Conservation (phyloP, 2,329 filamentous ascomycete genomes). For the Albifimbria verrucaria region DNA sequence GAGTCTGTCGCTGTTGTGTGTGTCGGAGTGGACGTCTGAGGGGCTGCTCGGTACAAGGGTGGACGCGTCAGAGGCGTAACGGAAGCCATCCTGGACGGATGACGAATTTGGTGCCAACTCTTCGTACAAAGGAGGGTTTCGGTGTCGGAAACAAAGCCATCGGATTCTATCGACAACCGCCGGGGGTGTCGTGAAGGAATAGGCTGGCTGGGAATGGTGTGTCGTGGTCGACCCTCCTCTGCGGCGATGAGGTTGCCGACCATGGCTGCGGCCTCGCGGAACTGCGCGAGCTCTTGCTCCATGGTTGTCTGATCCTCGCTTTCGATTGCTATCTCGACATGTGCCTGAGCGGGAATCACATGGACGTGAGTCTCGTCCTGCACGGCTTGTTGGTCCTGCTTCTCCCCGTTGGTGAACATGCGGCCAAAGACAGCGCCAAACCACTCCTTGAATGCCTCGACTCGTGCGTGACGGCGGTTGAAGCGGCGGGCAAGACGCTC, state of each 20-base stretch:
- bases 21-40: slow-evolving; percentile 10
- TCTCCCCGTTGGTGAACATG: slow-evolving; percentile 25
- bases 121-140: slow-evolving; percentile 43
- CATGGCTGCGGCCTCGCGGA: slow-evolving; percentile 42
- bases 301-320: slow-evolving; percentile 30
- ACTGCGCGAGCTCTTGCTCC: slow-evolving; percentile 46
- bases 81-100: slow-evolving; percentile 41
- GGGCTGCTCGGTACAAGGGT: slow-evolving; percentile 16
- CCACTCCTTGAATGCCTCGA: slow-evolving; percentile 14
- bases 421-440: slow-evolving; percentile 17
- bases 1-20: slow-evolving; percentile 8
- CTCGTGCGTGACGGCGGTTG: slow-evolving; percentile 20
- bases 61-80: slow-evolving; percentile 31
- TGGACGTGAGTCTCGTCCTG: no score
- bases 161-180: not conserved
- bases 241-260: slow-evolving; percentile 44
- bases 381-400: slow-evolving; percentile 4
- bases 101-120: slow-evolving; percentile 25
- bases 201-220: not conserved
- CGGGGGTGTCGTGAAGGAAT: slow-evolving; percentile 21
- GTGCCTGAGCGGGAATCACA: no score
- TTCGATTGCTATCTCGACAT: no score
- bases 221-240: slow-evolving; percentile 31
- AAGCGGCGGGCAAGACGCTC: slow-evolving; percentile 22
- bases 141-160: slow-evolving; percentile 21